Conservation (phyloP, 208 protist species). For the Leishmania lainsoni region DNA sequence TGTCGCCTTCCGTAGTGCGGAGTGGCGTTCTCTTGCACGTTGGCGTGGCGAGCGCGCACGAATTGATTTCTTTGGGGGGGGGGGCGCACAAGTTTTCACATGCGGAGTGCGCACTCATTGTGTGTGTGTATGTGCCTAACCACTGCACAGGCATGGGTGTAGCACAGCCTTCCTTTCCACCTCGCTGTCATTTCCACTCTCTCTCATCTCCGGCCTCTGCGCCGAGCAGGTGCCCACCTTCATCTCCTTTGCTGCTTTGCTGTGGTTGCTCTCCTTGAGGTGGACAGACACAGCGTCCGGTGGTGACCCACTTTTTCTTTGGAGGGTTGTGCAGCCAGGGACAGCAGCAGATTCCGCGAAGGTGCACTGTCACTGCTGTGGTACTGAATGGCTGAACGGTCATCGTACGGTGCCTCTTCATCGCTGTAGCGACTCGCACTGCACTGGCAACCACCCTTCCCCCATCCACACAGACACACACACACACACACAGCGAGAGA, state of each 20-base stretch:
- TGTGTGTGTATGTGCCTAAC: neutral
- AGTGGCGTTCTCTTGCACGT: neutral
- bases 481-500: neutral
- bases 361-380: neutral
- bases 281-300: neutral
- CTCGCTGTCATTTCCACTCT: slow-evolving; percentile 7
- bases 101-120: neutral
- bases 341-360: neutral
- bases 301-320: neutral
- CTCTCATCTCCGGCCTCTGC: neutral
- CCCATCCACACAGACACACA: neutral
- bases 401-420: too few species aligned
- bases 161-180: slow-evolving; percentile 6
- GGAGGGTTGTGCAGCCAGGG: neutral
- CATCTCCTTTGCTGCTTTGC: neutral
- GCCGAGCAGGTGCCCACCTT: neutral
- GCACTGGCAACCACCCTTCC: neutral
- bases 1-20: neutral
- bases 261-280: neutral
- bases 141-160: neutral
- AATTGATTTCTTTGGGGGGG: neutral
- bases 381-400: neutral
- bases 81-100: neutral
- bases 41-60: neutral
- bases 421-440: neutral